Percentiles rank a stretch among this genome's conserved stretches.
phyloP scores from a whole-genome alignment of 208 protist species.

The Acanthamoeba triangularis region DNA sequence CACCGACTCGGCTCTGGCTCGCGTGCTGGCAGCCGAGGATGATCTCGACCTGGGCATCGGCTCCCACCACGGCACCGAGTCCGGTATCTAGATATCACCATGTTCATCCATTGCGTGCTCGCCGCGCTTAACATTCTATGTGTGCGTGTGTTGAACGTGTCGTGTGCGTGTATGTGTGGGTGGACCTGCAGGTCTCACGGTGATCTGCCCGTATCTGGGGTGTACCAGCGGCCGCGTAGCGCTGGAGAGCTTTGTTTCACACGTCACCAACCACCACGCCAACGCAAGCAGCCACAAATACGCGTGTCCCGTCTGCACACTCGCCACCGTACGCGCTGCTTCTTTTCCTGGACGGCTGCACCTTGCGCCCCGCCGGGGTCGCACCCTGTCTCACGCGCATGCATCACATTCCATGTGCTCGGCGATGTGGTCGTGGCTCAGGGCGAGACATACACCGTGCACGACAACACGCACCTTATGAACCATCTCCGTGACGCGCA shows the following conservation, averaged over 20 bases:
- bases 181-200: background rate
- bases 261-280: background rate
- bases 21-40: background rate
- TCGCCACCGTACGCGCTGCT: background rate
- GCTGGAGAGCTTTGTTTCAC: background rate
- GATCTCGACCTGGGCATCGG: background rate
- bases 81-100: too few species aligned
- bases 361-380: too few species aligned
- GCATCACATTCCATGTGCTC: background rate
- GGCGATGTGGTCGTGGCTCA: background rate
- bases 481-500: background rate
- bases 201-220: background rate
- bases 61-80: background rate
- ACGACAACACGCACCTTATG: background rate
- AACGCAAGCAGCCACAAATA: background rate
- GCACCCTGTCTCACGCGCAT: background rate
- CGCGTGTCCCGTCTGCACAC: background rate
- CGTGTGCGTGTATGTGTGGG: too few species aligned
- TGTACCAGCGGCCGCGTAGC: background rate
- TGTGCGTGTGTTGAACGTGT: background rate
- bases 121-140: background rate
- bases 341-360: too few species aligned
- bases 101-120: too few species aligned
- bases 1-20: background rate
- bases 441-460: slow-evolving; percentile 3